Conservation (phyloP, 805 yeast species). For the Metschnikowia vanudenii region DNA sequence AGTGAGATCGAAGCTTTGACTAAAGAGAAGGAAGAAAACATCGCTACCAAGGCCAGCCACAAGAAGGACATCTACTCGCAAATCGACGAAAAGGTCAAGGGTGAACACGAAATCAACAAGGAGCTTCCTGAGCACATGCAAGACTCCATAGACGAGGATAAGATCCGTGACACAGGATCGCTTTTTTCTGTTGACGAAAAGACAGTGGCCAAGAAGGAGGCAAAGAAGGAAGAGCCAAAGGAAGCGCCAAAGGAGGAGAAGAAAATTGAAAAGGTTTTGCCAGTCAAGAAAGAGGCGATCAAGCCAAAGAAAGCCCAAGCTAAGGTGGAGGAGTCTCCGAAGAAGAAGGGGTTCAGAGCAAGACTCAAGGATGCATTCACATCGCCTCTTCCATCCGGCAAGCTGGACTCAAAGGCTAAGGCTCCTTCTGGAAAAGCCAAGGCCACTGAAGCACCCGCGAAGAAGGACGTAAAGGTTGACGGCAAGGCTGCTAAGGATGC, state of each 20-base stretch:
- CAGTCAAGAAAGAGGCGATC: not conserved
- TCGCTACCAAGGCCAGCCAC: slow-evolving; percentile 36
- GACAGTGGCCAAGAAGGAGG: slow-evolving; percentile 9
- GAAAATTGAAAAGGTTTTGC: slow-evolving; percentile 3
- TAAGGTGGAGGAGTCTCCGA: not conserved
- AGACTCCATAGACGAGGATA: slow-evolving; percentile 33
- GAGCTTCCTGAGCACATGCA: slow-evolving; percentile 55
- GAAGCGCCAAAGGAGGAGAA: not conserved
- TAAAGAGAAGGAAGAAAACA: slow-evolving; percentile 36
- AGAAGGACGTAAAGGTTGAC: no score
- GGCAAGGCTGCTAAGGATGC: no score
- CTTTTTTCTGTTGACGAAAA: slow-evolving; percentile 34
- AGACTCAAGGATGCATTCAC: slow-evolving; percentile 15
- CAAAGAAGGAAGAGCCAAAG: slow-evolving; percentile 6
- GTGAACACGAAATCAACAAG: slow-evolving; percentile 47
- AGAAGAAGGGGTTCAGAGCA: slow-evolving; percentile 19
- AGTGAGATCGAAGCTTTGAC: slow-evolving; percentile 43
- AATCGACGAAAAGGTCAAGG: slow-evolving; percentile 40
- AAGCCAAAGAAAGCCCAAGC: slow-evolving; percentile 5
- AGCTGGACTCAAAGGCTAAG: slow-evolving; percentile 4
- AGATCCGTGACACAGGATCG: slow-evolving; percentile 39
- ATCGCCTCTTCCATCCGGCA: not conserved
- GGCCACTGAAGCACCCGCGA: slow-evolving; percentile 1
- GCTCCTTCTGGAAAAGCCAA: slow-evolving; percentile 1
- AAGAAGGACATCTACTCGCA: slow-evolving; percentile 31